Evolutionary conservation across 2,329 filamentous ascomycete species (phyloP).

Genomic region (Aspergillus bombycis): DNA sequence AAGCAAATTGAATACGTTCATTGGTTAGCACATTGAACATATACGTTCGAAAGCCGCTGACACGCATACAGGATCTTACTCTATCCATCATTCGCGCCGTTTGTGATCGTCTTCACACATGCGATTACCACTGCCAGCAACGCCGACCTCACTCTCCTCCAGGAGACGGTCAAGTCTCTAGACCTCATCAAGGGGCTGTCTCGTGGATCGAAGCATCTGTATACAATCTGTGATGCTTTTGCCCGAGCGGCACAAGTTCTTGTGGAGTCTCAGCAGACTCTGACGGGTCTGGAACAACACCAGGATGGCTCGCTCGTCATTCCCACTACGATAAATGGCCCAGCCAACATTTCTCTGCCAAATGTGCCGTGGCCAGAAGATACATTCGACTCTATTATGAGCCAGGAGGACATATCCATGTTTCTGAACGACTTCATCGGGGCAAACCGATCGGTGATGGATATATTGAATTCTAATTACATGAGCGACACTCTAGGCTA

Average conservation of each 20-base stretch:
- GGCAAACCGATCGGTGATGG: conserved; percentile 28
- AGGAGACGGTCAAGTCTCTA: conserved; percentile 26
- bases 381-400: conserved; percentile 24
- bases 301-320: conserved; percentile 29
- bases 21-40: conserved; percentile 17
- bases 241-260: conserved; percentile 28
- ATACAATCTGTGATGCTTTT: conserved; percentile 28
- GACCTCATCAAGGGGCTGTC: conserved; percentile 26
- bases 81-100: conserved; percentile 31
- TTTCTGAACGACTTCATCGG: conserved; percentile 35
- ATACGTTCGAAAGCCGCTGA: not conserved
- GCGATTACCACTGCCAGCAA: conserved; percentile 29
- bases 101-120: conserved; percentile 33
- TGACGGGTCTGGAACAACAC: conserved; percentile 26
- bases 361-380: conserved; percentile 29
- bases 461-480: conserved; percentile 26
- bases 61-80: conserved; percentile 22
- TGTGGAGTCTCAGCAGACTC: conserved; percentile 25
- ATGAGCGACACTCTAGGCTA: conserved; percentile 12
- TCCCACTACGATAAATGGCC: conserved; percentile 17
- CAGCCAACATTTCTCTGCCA: conserved; percentile 26
- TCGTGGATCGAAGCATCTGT: conserved; percentile 23
- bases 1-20: conserved; percentile 34
- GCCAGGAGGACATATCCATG: conserved; percentile 28
- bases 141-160: conserved; percentile 25